Base-by-base conservation (phyloP, 257 asterid genomes). In the Mentha longifolia region DNA sequence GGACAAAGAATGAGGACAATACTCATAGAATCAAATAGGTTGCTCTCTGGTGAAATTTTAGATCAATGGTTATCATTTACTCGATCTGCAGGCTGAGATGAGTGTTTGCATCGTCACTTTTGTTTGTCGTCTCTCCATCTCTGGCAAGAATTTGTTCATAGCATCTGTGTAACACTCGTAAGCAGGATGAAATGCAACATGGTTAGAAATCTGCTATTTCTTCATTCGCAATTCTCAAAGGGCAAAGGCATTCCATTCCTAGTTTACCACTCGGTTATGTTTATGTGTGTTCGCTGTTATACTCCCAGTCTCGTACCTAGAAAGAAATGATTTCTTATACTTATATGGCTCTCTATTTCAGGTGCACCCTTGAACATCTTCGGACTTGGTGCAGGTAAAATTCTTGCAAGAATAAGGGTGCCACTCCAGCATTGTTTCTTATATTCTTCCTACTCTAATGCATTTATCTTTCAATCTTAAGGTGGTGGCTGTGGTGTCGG, bases 401-500 rank as follows among this genome's bases (percentile, higher is more conserved):
- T 5, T 15, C 46, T 35, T n/a, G 51, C 20, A 6, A 17, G 70
- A 74, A 13, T 35, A n/a, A 55, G 19, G 46, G 6, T 62, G 39
- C 22, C 58, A 16, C 22, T 54, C 37, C 49, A 20, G 51, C 22
- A 30, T 30, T 71, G 8, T 50, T 14, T 67, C 61, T 20, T 41
- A 65, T 3, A 10, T 57, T 28, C 25, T n/a, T n/a, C 39, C 47
- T 35, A 63, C 15, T 8, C 37, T 73, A n/a, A 55, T 30, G 28
- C 57, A 10, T 76, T 15, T 74, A 75, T 61, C n/a, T 33, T 8
- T 68, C 56, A 28, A 74, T 67, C 35, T 85, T 72, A 71, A 92
- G 98, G 98, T 72, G 98, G 98, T 9, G 98, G 97, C 68, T 94
- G 98, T 65, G 98, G 97, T 63, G 77, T 89, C 28, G 97, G 97